Evolutionary conservation across 805 yeast genomes (phyloP).

Genomic region (Hanseniaspora lachancei): DNA sequence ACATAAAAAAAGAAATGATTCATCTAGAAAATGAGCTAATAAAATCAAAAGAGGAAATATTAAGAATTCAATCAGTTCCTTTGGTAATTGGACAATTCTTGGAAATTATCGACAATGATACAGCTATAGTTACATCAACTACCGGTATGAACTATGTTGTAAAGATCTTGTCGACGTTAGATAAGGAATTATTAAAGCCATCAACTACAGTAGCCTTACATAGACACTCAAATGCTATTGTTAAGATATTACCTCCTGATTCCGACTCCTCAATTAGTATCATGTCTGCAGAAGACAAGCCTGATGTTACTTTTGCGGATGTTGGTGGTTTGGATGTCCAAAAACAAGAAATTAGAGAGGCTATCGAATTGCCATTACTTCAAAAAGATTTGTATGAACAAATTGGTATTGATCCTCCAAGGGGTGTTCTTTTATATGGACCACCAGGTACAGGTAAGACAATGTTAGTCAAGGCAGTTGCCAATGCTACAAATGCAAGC

Average conservation of each 20-base stretch:
- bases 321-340: slow-evolving; percentile 99
- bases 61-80: slow-evolving; percentile 93
- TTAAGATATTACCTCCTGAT: slow-evolving; percentile 95
- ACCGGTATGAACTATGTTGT: slow-evolving; percentile 97
- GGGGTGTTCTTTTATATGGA: slow-evolving; percentile 95
- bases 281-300: slow-evolving; percentile 86
- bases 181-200: slow-evolving; percentile 85
- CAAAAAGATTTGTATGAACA: slow-evolving; percentile 93
- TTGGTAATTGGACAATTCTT: slow-evolving; percentile 94
- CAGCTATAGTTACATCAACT: slow-evolving; percentile 93
- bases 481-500: slow-evolving; percentile 88
- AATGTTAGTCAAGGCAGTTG: slow-evolving; percentile 97
- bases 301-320: slow-evolving; percentile 87
- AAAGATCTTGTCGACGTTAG: slow-evolving; percentile 83
- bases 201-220: slow-evolving; percentile 93
- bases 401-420: slow-evolving; percentile 97
- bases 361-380: slow-evolving; percentile 90
- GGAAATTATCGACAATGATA: slow-evolving; percentile 92
- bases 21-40: slow-evolving; percentile 86
- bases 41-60: slow-evolving; percentile 97
- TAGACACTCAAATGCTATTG: slow-evolving; percentile 95
- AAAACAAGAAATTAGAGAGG: slow-evolving; percentile 96
- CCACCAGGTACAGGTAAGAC: slow-evolving; percentile 99
- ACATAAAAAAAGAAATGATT: slow-evolving; percentile 95
- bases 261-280: slow-evolving; percentile 94